Evolutionary conservation across 306 rosid species (phyloP), one percentile per base, ranked within the genome.

Genomic region (Acacia melanoxylon): DNA sequence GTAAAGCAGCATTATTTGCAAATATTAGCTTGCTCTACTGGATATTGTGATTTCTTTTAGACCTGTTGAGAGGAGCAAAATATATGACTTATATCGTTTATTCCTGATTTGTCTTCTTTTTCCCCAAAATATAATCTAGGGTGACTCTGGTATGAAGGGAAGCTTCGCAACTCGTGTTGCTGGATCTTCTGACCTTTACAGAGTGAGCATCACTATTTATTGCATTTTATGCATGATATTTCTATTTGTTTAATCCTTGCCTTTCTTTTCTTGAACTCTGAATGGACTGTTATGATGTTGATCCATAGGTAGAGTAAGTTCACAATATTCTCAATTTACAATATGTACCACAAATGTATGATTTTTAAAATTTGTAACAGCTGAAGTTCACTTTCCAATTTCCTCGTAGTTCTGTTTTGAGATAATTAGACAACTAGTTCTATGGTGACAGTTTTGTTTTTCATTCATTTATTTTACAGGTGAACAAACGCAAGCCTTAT

Each of bases 181-280:
- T 78, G 99, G 99, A 73, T 95, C 99, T 80, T 87, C 99, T 74
- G 99, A 95, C 75, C 97, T 95, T 69, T 95, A 86, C 90, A 89
- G 85, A 84, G 99, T 95, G 86, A 80, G 98, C 83, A 35, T 66
- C 67, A 49, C 66, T 78, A 49, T 82, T 46, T 71, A 45, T 73
- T 46, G 46, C 65, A 42, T 12, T 74, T 51, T 44, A 46, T 78
- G 73, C 59, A 45, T 74, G 72, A 78, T 58, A 54, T 17, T 35
- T 77, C 52, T 51, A 29, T 77, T 29, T 33, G 63, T 54, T 77
- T 48, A 25, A 42, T 68, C 67, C 0, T 10, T 51, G 58, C 67
- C 2, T 19, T 17, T 17, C 33, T 45, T 44, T 45, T 37, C 56
- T 25, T 22, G 75, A 13, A 31, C 5, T 45, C 37, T 37, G 40